Conservation (phyloP, 1,139 yeast species). For the Magnusiomyces suaveolens region DNA sequence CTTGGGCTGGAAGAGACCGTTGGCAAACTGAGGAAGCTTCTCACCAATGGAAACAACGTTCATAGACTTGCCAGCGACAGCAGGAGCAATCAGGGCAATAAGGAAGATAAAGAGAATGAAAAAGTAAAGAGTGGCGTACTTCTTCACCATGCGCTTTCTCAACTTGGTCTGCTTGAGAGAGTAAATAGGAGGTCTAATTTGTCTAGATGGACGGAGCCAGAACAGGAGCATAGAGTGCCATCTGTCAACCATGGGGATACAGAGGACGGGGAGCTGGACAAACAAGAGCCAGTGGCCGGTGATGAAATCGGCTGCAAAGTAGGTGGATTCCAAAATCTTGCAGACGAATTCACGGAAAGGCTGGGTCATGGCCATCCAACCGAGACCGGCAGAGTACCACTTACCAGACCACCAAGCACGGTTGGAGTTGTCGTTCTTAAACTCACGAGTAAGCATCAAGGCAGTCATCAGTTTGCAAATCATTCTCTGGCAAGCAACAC, state of each 20-base stretch:
- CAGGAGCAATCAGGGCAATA: slow-evolving; percentile 83
- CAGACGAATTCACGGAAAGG: slow-evolving; percentile 61
- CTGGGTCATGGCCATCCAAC: slow-evolving; percentile 51
- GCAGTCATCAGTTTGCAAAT: slow-evolving; percentile 42
- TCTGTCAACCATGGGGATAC: slow-evolving; percentile 61
- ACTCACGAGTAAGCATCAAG: slow-evolving; percentile 51
- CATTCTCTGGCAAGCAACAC: slow-evolving; percentile 47
- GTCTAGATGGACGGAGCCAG: slow-evolving; percentile 64
- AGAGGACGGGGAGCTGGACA: slow-evolving; percentile 50
- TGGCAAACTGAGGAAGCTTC: slow-evolving; percentile 39
- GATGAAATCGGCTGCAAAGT: slow-evolving; percentile 63
- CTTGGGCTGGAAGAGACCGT: slow-evolving; percentile 75
- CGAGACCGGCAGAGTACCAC: slow-evolving; percentile 56
- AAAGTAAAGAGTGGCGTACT: slow-evolving; percentile 80
- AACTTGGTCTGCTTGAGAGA: slow-evolving; percentile 94
- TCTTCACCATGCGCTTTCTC: slow-evolving; percentile 97
- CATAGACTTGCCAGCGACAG: slow-evolving; percentile 40
- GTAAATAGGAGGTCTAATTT: slow-evolving; percentile 64
- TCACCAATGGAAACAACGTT: slow-evolving; percentile 18
- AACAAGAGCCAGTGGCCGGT: slow-evolving; percentile 57
- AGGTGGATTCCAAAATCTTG: slow-evolving; percentile 57
- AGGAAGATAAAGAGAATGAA: slow-evolving; percentile 58
- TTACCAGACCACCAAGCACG: slow-evolving; percentile 82
- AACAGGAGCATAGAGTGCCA: slow-evolving; percentile 74
- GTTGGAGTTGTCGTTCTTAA: slow-evolving; percentile 46